phyloP scores from a whole-genome alignment of 2,329 filamentous ascomycete genomes.

The Exophiala bonariae region DNA sequence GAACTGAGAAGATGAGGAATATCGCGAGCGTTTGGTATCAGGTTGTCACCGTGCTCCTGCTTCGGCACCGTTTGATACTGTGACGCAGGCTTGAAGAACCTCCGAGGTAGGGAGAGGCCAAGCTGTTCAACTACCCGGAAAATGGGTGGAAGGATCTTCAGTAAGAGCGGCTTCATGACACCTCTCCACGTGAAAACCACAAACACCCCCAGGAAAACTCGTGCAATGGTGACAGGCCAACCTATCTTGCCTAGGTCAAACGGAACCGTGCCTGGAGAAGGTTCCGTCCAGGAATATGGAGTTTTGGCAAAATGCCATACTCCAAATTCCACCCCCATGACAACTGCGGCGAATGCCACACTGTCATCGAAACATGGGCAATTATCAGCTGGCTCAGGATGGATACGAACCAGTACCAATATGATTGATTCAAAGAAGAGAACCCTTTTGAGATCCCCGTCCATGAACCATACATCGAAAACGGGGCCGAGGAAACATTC shows the following conservation, averaged over 20 bases:
- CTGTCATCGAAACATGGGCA: conserved; percentile 97
- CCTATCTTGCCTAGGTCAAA: conserved; percentile 69
- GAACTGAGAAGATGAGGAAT: conserved; percentile 79
- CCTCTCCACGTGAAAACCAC: conserved; percentile 89
- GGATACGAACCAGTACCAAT: conserved; percentile 77
- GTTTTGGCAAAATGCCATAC: conserved; percentile 77
- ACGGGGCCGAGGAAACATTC: conserved; percentile 57
- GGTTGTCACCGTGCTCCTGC: conserved; percentile 75
- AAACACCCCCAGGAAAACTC: conserved; percentile 77
- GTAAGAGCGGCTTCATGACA: conserved; percentile 78
- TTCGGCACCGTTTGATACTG: conserved; percentile 83
- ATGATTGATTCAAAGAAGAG: conserved; percentile 65
- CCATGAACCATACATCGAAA: conserved; percentile 68
- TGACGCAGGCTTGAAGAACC: conserved; percentile 87
- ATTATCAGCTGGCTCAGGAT: conserved; percentile 94
- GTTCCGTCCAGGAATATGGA: conserved; percentile 49
- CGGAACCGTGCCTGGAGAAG: conserved; percentile 60
- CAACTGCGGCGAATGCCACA: conserved; percentile 85
- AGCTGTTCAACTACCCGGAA: conserved; percentile 82
- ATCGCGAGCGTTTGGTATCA: conserved; percentile 86
- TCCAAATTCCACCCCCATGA: conserved; percentile 80
- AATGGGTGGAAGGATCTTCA: conserved; percentile 76
- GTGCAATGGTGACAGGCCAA: conserved; percentile 60
- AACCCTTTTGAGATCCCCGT: conserved; percentile 65
- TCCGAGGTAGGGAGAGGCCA: conserved; percentile 77